Evolutionary conservation across 306 rosid genomes (phyloP).

Genomic region (Prunus dulcis): DNA sequence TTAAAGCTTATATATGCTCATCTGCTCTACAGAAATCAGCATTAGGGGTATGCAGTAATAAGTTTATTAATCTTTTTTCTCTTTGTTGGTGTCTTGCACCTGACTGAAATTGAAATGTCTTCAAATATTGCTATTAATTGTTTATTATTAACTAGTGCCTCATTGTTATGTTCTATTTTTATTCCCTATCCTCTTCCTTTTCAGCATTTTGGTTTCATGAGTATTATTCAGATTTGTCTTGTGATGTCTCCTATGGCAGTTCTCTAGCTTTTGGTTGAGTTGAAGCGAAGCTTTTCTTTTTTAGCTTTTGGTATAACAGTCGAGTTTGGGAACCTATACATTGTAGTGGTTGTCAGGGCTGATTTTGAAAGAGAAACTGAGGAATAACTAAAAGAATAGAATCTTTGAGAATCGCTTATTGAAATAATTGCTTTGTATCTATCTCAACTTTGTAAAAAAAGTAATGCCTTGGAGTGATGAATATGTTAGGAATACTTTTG

Average conservation of each 20-base stretch:
- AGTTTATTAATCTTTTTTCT: background rate
- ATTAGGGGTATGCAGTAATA: conserved; percentile 47
- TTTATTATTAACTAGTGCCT: background rate
- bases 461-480: background rate
- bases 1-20: conserved; percentile 61
- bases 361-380: background rate
- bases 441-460: background rate
- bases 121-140: background rate
- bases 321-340: background rate
- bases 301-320: background rate
- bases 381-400: background rate
- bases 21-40: conserved; percentile 79
- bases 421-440: background rate
- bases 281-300: background rate
- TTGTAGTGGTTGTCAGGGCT: background rate
- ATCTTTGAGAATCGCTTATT: background rate
- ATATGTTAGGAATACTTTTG: background rate
- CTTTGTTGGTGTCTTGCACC: background rate
- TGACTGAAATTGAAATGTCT: conserved; percentile 2
- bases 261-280: background rate
- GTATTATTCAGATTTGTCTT: background rate
- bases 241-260: background rate
- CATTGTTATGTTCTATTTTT: background rate
- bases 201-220: background rate
- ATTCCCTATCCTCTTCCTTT: background rate